Percentiles rank a stretch among this genome's conserved stretches.
phyloP scores from a whole-genome alignment of 106 monocot species.

The Agapanthus africanus region DNA sequence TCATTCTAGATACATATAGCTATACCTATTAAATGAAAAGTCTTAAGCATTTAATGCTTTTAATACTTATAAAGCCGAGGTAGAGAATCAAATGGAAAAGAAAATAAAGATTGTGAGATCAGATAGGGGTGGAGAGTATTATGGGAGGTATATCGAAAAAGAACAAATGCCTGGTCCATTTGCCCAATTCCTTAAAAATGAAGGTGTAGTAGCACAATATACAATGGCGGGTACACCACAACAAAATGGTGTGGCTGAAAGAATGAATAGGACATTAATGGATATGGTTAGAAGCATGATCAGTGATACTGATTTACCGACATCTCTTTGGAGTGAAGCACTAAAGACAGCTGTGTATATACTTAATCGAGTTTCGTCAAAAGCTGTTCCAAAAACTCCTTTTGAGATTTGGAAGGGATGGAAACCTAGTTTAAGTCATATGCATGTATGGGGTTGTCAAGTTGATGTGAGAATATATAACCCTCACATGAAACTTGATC shows the following conservation, averaged over 20 bases:
- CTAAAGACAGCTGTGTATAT: no score
- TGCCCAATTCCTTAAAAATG: constrained; percentile 4
- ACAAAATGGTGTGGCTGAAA: constrained; percentile 5
- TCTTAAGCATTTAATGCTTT: neutral
- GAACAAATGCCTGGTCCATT: constrained; percentile 11
- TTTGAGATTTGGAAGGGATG: constrained; percentile 11
- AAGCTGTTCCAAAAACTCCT: constrained; percentile 11
- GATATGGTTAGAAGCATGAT: constrained; percentile 8
- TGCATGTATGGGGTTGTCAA: constrained; percentile 3
- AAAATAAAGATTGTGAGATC: constrained; percentile 5
- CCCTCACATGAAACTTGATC: neutral
- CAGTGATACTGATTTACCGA: neutral
- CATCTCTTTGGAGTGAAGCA: constrained; percentile 8
- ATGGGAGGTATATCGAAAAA: constrained; percentile 2
- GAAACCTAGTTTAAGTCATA: constrained; percentile 9
- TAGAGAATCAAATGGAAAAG: neutral
- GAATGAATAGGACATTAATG: neutral
- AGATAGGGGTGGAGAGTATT: constrained; percentile 7
- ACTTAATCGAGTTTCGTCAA: no score
- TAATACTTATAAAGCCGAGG: neutral
- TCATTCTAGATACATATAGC: neutral
- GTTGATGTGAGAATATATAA: constrained; percentile 8
- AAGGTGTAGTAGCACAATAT: neutral
- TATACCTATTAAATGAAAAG: neutral
- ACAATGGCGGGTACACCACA: constrained; percentile 5